Conservation (phyloP, 768 basidiomycete genomes). For the Coprinopsis marcescibilis region DNA sequence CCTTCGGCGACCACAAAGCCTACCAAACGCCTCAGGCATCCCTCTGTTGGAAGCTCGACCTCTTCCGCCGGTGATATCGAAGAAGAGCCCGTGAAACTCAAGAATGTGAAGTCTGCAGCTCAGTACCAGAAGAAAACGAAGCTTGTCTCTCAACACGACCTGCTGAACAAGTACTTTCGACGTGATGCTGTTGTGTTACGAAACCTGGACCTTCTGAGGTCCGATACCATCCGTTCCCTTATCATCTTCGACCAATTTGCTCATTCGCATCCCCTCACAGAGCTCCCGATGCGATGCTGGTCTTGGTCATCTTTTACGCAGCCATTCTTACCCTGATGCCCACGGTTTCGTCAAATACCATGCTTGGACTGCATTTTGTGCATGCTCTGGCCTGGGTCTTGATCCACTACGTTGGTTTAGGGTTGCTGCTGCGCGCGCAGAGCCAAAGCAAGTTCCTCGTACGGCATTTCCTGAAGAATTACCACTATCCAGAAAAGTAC, state of each 20-base stretch:
- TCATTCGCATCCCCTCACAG: conserved; percentile 35
- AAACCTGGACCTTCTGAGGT: conserved; percentile 87
- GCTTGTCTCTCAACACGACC: conserved; percentile 73
- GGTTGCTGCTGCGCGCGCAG: conserved; percentile 78
- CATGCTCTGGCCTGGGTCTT: conserved; percentile 85
- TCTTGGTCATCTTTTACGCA: conserved; percentile 69
- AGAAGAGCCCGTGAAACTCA: conserved; percentile 6
- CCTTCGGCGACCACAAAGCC: conserved; percentile 14
- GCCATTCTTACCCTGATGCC: conserved; percentile 56
- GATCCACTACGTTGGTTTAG: conserved; percentile 86
- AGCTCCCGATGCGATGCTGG: conserved; percentile 77
- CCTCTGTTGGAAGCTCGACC: conserved; percentile 29
- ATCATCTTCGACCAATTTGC: conserved; percentile 7
- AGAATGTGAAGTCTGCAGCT: conserved; percentile 4
- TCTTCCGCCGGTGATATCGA: conserved; percentile 22
- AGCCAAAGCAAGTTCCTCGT: conserved; percentile 85
- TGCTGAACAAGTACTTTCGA: conserved; percentile 85
- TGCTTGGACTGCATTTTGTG: conserved; percentile 64
- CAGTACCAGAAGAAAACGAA: conserved; percentile 22
- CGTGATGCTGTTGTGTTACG: conserved; percentile 77
- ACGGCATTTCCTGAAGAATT: conserved; percentile 90
- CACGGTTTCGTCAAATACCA: conserved; percentile 36
- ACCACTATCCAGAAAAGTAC: conserved; percentile 74
- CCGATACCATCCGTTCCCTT: conserved; percentile 19
- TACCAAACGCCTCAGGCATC: conserved; percentile 24